These are phyloP conservation scores for Pelargonium fulgidum DNA, from an alignment of 441 rosid genomes.

Conservation along the genomic window DNA sequence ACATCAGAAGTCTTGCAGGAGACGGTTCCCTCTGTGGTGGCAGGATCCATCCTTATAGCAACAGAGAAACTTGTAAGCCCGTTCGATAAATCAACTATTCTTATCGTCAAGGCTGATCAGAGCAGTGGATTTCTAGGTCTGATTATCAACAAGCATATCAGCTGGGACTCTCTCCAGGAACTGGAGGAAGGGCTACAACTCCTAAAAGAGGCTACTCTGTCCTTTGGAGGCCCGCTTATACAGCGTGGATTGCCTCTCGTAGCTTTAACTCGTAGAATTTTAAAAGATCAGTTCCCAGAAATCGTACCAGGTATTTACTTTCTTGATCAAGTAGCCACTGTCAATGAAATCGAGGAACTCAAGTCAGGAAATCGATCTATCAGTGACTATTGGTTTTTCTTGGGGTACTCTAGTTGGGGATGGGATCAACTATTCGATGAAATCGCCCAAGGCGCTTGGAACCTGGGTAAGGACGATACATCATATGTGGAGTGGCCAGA, in stretches of 20 bases:
- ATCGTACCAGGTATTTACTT: conserved; percentile 65
- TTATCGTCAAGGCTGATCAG: conserved; percentile 55
- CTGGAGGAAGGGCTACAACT: conserved; percentile 44
- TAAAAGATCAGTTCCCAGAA: conserved; percentile 34
- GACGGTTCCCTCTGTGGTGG: conserved; percentile 32
- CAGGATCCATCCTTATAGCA: conserved; percentile 63
- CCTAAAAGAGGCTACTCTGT: conserved; percentile 61
- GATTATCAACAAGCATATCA: conserved; percentile 64
- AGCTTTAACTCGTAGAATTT: conserved; percentile 46
- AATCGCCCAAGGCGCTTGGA: conserved; percentile 71
- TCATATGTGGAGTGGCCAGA: conserved; percentile 47
- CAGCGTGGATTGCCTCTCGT: conserved; percentile 52
- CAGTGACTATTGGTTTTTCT: conserved; percentile 73
- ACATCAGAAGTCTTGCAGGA: conserved; percentile 26
- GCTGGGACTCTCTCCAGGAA: conserved; percentile 61
- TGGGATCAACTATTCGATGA: conserved; percentile 71
- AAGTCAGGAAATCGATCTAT: conserved; percentile 42
- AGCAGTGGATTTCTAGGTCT: conserved; percentile 65
- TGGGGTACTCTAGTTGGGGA: conserved; percentile 80
- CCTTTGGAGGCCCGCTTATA: conserved; percentile 72
- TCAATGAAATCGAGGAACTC: conserved; percentile 39
- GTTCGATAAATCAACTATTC: conserved; percentile 60
- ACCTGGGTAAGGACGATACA: conserved; percentile 27
- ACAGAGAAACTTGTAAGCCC: conserved; percentile 54
- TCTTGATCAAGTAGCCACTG: conserved; percentile 53